Evolutionary conservation across 495 filamentous ascomycete species (phyloP).

Genomic region (Penicillium mononematosum): DNA sequence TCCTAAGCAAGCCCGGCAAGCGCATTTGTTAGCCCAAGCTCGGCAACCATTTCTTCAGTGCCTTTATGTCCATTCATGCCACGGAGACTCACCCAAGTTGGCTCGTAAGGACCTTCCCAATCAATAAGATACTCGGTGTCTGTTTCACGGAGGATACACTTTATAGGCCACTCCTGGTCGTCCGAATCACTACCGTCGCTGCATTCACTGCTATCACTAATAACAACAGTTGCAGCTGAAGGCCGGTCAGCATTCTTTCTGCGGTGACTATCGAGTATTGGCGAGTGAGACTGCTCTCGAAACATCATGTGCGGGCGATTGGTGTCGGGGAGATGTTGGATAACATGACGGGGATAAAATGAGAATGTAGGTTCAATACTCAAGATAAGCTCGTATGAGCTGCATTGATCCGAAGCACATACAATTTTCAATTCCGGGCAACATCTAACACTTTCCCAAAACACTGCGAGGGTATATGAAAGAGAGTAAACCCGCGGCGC

Average conservation of each 20-base stretch:
- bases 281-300: background rate
- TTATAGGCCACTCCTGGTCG: slow-evolving; percentile 37
- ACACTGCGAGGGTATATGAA: slow-evolving; percentile 11
- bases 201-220: slow-evolving; percentile 4
- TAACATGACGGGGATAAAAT: slow-evolving; percentile 9
- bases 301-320: slow-evolving; percentile 11
- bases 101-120: slow-evolving; percentile 40
- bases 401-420: slow-evolving; percentile 5
- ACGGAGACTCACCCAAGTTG: slow-evolving; percentile 41
- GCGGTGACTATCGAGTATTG: background rate
- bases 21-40: slow-evolving; percentile 1
- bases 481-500: slow-evolving; percentile 16
- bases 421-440: slow-evolving; percentile 3
- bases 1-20: slow-evolving; percentile 25
- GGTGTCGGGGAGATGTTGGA: background rate
- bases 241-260: slow-evolving; percentile 5
- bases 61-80: too few relatives aligned
- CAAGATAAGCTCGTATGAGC: background rate
- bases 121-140: slow-evolving; percentile 43
- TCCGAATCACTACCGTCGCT: slow-evolving; percentile 6
- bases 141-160: slow-evolving; percentile 42
- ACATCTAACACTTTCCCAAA: slow-evolving; percentile 7
- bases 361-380: slow-evolving; percentile 4
- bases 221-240: slow-evolving; percentile 4
- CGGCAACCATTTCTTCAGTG: background rate